phyloP scores from a whole-genome alignment of 75 land plant species.

The Cunninghamia lanceolata region DNA sequence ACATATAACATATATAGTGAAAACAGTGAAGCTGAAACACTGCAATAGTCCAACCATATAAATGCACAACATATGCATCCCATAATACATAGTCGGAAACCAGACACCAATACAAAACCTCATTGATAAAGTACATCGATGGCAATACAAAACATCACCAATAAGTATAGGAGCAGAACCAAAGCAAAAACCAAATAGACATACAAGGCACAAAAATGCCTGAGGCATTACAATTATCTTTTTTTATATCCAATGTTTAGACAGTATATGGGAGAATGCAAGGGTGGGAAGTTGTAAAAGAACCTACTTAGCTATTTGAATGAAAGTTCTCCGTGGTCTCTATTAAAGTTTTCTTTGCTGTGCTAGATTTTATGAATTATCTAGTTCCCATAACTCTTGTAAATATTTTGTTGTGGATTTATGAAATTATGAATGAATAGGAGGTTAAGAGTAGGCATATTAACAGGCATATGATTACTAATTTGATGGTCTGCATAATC shows the following conservation, averaged over 20 bases:
- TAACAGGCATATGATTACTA: background rate
- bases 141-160: no score
- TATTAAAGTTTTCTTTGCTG: background rate
- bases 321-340: background rate
- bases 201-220: no score
- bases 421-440: background rate
- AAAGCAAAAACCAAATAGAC: no score
- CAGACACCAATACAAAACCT: no score
- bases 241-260: background rate
- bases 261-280: background rate
- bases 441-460: background rate
- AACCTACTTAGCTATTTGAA: background rate
- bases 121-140: no score
- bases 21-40: no score
- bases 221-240: background rate
- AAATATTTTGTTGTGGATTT: background rate
- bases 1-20: no score
- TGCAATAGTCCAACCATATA: no score
- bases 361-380: background rate
- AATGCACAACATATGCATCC: no score
- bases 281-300: background rate
- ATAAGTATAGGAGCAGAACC: no score
- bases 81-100: no score
- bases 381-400: background rate
- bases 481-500: background rate